These are phyloP conservation scores for Euphorbia celastroides DNA, from an alignment of 441 rosid genomes.

Conservation along the genomic window DNA sequence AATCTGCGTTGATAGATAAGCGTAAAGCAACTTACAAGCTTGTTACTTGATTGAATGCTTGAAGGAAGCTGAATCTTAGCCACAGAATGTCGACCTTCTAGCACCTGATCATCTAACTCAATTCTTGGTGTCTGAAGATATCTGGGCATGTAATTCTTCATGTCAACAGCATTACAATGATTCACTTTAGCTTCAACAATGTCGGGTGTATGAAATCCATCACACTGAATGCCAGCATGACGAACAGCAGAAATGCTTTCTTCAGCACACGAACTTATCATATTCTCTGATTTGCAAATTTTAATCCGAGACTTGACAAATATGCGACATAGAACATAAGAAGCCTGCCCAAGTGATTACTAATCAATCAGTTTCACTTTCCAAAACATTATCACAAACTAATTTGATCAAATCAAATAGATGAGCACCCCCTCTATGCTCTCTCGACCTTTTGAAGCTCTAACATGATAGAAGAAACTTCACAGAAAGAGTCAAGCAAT, in stretches of 20 bases:
- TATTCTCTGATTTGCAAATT: constrained; percentile 29
- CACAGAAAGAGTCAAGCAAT: neutral
- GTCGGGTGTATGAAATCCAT: constrained; percentile 29
- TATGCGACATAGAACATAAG: constrained; percentile 49
- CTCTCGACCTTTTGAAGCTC: neutral
- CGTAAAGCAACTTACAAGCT: constrained; percentile 27
- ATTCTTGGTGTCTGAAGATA: constrained; percentile 12
- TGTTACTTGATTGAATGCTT: constrained; percentile 18
- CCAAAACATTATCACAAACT: neutral
- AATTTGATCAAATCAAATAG: neutral
- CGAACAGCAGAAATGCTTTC: constrained; percentile 36
- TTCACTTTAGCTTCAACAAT: constrained; percentile 19
- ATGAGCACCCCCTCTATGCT: neutral
- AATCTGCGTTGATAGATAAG: neutral
- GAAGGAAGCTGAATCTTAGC: constrained; percentile 23
- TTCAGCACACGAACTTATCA: constrained; percentile 33
- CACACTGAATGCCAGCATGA: constrained; percentile 34
- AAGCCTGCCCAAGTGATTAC: constrained; percentile 29
- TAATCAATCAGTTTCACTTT: neutral
- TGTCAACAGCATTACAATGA: constrained; percentile 10
- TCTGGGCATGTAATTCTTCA: constrained; percentile 20
- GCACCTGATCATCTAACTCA: constrained; percentile 19
- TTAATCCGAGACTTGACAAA: constrained; percentile 32
- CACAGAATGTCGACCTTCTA: constrained; percentile 19
- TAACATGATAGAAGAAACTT: neutral